Base-by-base conservation (phyloP, 768 basidiomycete genomes). In the Tricholoma saponaceum region DNA sequence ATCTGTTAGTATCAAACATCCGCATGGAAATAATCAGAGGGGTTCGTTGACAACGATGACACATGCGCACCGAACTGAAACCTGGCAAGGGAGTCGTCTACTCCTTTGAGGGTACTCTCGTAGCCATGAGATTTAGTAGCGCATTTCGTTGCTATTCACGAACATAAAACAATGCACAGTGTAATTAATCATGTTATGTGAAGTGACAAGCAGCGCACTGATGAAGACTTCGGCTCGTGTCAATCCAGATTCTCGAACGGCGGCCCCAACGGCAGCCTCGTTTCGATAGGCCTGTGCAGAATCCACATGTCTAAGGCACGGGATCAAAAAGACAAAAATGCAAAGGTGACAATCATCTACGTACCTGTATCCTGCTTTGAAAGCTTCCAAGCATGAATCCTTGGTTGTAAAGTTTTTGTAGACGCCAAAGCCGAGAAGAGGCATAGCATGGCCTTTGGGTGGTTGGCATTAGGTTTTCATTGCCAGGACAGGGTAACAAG, bases 221-320 rank as follows among this genome's bases (percentile, higher is more conserved):
- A 92, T 80, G 70, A 90, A 92, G 32, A 90, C 61, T 12, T 88
- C 80, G n/a, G 74, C 73, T 58, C 89, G 74, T 0, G 73, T 61
- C 9, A 91, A 55, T 2, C 79, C 82, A 50, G 81, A 83, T 54
- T 83, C 83, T 57, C 74, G 72, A 22, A 87, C 67, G 1, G 85
- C 86, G 25, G 79, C 75, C 1, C 83, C 85, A 13, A 89, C 87
- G 8, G 75, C 74, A 3, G 76, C 76, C 66, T 90, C 87, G 59
- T 89, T 89, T 56, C 71, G 73, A 67, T 91, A 92, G 33, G 76
- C 73, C 60, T 86, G 86, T 1, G 90, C 90, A 0, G 86, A 81
- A 68, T 92, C 90, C 43, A 91, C 73, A 57, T 89, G 90, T 55
- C 89, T 89, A 55, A n/a, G 1, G 18, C 8, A 33, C 23, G 26